Base-by-base conservation (phyloP, 441 rosid genomes). In the Manihot esculenta region DNA sequence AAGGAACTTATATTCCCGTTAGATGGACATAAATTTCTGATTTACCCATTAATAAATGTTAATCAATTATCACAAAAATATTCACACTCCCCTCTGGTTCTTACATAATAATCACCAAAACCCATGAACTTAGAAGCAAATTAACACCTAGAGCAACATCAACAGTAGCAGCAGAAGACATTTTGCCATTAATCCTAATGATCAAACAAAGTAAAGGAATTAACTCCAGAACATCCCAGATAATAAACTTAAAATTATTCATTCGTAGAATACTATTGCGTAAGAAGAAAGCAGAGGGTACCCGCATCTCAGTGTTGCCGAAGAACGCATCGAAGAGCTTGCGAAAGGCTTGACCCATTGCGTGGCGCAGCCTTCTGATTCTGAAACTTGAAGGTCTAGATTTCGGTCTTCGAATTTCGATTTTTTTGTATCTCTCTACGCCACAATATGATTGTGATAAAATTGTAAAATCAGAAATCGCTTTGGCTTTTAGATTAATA, bases 261-360 rank as follows among this genome's bases (percentile, higher is more conserved):
- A 33, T 38, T 38, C 8, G 8, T 5, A 38, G 42, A 38, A 12
- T 12, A 55, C 18, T 10, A 53, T 41, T n/a, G 50, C 50, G 20
- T 38, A 17, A 65, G 24, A 20, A 45, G 14, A 15, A 68, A 38
- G 42, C 42, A 7, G 24, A 72, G 72, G 49, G 65, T 87, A 92
- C 99, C 85, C 98, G 86, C 99, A 95, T 95, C 87, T 95, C 99
- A 47, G 89, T 80, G 85, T 91, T 95, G 80, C 99, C 98, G 81
- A 94, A 94, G 85, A 94, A 92, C 73, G 87, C 30, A 78, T 92
- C 99, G 84, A 94, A 91, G 64, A 94, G 96, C 84, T 89, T 94
- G 73, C 97, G 94, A 77, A 94, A 92, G 75, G 94, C 90, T 84
- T 95, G 98, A 76, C 98, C 98, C 98, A 95, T 79, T 50, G 44